Base-by-base conservation (phyloP, 495 filamentous ascomycete genomes). In the Xylaria bambusicola region DNA sequence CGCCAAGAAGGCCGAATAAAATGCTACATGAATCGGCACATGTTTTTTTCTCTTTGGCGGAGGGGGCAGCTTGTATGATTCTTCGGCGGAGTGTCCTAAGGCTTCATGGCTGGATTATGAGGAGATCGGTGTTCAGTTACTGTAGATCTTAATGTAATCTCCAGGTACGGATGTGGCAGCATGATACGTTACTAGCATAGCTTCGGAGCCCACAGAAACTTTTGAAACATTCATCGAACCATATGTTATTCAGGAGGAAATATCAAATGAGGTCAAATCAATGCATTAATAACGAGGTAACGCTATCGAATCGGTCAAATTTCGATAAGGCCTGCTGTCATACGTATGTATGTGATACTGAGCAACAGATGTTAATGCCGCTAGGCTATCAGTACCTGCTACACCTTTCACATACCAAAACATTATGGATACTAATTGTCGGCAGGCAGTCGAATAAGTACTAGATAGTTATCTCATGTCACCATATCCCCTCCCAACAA, bases 1-100 rank as follows among this genome's bases (percentile, higher is more conserved):
- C 56, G 79, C 77, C 15, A 82, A 80, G 68, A 84, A 83, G 62
- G 79, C 77, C 26, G 74, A 85, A 66, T 84, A 69, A 72, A 44
- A 56, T 57, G 35, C 40, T 29, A 56, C 61, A 23, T 17, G n/a
- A 55, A 31, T 13, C 49, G 61, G 62, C 45, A 62, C 47, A 62
- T n/a, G n/a, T n/a, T n/a, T n/a, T n/a, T n/a, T n/a, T n/a, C n/a
- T n/a, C n/a, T n/a, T n/a, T n/a, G n/a, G n/a, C n/a, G n/a, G n/a
- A n/a, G n/a, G n/a, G n/a, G n/a, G n/a, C n/a, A n/a, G n/a, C n/a
- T n/a, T n/a, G n/a, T n/a, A n/a, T n/a, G n/a, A n/a, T n/a, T n/a
- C n/a, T n/a, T n/a, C n/a, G n/a, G n/a, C n/a, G n/a, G n/a, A n/a
- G n/a, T n/a, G n/a, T n/a, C n/a, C n/a, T n/a, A n/a, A n/a, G n/a